These are phyloP conservation scores for Neospermospora avenae DNA, from an alignment of 2,329 filamentous ascomycete species.

Conservation along the genomic window DNA sequence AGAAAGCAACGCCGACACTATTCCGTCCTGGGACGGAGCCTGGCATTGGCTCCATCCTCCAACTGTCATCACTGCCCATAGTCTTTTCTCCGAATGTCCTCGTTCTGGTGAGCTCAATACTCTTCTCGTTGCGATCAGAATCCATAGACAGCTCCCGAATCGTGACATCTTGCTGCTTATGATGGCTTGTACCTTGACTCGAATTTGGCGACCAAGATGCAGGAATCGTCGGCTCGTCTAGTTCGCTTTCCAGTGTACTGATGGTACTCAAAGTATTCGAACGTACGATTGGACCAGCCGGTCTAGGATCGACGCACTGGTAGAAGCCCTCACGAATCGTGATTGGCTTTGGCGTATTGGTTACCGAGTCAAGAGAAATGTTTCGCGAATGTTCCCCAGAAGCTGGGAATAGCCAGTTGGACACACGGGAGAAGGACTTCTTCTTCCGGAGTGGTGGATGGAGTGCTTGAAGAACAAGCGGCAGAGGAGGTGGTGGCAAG, in stretches of 20 bases:
- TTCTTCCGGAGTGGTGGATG: constrained; percentile 60
- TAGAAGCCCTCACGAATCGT: constrained; percentile 55
- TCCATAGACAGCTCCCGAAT: constrained; percentile 19
- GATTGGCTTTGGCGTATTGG: constrained; percentile 52
- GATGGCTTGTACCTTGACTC: constrained; percentile 20
- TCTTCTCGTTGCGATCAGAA: constrained; percentile 20
- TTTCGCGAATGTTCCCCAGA: constrained; percentile 37
- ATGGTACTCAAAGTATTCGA: constrained; percentile 42
- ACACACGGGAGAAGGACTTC: constrained; percentile 62
- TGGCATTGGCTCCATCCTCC: constrained; percentile 37
- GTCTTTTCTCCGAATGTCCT: constrained; percentile 29
- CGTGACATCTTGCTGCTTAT: constrained; percentile 12
- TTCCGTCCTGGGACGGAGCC: constrained; percentile 29
- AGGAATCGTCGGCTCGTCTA: constrained; percentile 44
- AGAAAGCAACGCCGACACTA: constrained; percentile 49
- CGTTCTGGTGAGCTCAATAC: constrained; percentile 23
- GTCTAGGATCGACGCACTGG: constrained; percentile 45
- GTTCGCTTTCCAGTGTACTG: constrained; percentile 47
- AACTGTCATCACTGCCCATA: constrained; percentile 33
- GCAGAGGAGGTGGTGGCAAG: constrained; percentile 47
- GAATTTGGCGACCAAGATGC: constrained; percentile 47
- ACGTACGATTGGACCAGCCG: not conserved
- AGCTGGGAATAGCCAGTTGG: constrained; percentile 52
- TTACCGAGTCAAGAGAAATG: constrained; percentile 48
- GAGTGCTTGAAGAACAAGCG: constrained; percentile 49